A percentile compares a stretch with the other conserved stretches of the same genome.
phyloP scores from a whole-genome alignment of 805 yeast species.

The Spathaspora arborariae region DNA sequence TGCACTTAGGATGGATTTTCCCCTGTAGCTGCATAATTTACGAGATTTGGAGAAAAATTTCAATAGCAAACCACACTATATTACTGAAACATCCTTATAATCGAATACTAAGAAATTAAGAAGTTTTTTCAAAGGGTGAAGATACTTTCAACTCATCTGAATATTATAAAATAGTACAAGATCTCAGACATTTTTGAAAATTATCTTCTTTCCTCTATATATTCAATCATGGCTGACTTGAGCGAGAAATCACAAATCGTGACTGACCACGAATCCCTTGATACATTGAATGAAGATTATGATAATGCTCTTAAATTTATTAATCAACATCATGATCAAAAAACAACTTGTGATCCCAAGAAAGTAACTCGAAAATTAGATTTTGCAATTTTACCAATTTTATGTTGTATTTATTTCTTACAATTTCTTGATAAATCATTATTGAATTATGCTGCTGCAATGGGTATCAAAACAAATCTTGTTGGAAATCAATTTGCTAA shows the following conservation, averaged over 20 bases:
- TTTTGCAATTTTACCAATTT: conserved; percentile 41
- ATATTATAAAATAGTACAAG: background rate
- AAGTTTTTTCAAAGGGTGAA: background rate
- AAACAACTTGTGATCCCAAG: background rate
- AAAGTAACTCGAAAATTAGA: conserved; percentile 41
- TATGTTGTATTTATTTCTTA: conserved; percentile 51
- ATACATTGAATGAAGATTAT: conserved; percentile 3
- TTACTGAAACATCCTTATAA: background rate
- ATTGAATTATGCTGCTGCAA: conserved; percentile 58
- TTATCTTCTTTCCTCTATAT: background rate
- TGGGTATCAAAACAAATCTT: conserved; percentile 55
- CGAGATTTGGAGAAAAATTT: background rate
- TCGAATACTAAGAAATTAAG: background rate
- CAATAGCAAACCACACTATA: too few species aligned
- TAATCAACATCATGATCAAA: conserved; percentile 2
- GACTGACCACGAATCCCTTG: conserved; percentile 2
- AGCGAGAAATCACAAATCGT: background rate
- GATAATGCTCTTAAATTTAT: conserved; percentile 9
- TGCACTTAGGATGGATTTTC: background rate
- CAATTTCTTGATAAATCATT: conserved; percentile 60
- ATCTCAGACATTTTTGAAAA: background rate
- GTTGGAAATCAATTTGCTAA: conserved; percentile 47
- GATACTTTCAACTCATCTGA: background rate
- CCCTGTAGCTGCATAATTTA: background rate
- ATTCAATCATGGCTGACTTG: background rate